phyloP scores from a whole-genome alignment of 2,329 filamentous ascomycete species.

The Rhynchosporium agropyri region DNA sequence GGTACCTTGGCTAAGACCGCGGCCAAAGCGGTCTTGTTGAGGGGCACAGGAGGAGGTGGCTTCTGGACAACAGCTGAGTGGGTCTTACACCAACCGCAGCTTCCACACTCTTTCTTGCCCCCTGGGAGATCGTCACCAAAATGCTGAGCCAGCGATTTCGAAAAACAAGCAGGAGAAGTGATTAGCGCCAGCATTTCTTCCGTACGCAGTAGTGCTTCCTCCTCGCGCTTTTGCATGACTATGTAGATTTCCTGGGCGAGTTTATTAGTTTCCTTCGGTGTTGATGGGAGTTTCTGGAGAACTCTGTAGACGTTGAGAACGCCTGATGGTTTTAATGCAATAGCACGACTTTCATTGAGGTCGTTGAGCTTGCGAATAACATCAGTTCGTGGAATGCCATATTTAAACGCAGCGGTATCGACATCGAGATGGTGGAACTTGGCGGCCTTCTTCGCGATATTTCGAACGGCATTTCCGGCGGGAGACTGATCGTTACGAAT shows the following conservation, averaged over 20 bases:
- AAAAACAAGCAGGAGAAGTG: slow-evolving; percentile 55
- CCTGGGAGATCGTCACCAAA: slow-evolving; percentile 57
- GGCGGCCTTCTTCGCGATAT: slow-evolving; percentile 45
- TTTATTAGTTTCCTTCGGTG: slow-evolving; percentile 46
- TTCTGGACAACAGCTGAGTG: slow-evolving; percentile 46
- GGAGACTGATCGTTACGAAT: slow-evolving; percentile 46
- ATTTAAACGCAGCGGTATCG: slow-evolving; percentile 43
- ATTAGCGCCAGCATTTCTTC: slow-evolving; percentile 56
- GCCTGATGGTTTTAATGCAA: slow-evolving; percentile 55
- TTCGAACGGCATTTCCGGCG: slow-evolving; percentile 50
- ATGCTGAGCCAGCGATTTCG: slow-evolving; percentile 54
- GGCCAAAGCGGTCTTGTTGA: slow-evolving; percentile 47
- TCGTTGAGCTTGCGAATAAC: slow-evolving; percentile 58
- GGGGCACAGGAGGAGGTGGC: slow-evolving; percentile 43
- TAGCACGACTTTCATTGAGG: slow-evolving; percentile 52
- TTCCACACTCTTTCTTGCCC: slow-evolving; percentile 52
- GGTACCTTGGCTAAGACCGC: slow-evolving; percentile 49
- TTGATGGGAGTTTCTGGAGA: slow-evolving; percentile 50
- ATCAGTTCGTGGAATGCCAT: slow-evolving; percentile 48
- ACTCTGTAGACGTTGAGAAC: slow-evolving; percentile 59
- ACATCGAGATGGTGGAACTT: slow-evolving; percentile 54
- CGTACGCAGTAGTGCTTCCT: slow-evolving; percentile 55
- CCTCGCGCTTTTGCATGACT: slow-evolving; percentile 55
- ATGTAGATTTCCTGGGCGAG: slow-evolving; percentile 53
- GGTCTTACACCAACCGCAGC: slow-evolving; percentile 55